phyloP scores from a whole-genome alignment of 495 filamentous ascomycete species.

The Annulohypoxylon bovei region DNA sequence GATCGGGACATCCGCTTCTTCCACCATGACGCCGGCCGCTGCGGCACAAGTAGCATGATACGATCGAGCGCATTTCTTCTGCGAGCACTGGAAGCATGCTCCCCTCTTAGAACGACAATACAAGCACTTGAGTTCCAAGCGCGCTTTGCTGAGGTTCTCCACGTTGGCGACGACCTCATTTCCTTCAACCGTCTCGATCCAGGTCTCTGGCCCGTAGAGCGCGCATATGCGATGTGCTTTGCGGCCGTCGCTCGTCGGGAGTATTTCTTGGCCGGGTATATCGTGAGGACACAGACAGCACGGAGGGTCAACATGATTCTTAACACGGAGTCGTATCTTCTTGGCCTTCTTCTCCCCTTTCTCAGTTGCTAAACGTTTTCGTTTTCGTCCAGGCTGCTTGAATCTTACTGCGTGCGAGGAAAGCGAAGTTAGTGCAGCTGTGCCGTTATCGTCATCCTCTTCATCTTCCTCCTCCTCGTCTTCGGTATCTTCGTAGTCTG shows the following conservation, averaged over 20 bases:
- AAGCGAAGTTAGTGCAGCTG: slow-evolving; percentile 79
- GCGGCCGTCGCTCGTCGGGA: slow-evolving; percentile 87
- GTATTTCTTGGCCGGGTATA: slow-evolving; percentile 81
- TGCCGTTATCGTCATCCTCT: slow-evolving; percentile 62
- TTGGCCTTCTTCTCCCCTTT: slow-evolving; percentile 69
- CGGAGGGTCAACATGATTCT: slow-evolving; percentile 77
- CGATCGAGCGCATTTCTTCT: slow-evolving; percentile 90
- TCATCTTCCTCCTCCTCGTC: slow-evolving; percentile 80
- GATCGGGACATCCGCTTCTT: slow-evolving; percentile 83
- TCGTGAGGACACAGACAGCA: slow-evolving; percentile 95
- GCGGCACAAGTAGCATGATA: slow-evolving; percentile 97
- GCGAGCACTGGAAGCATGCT: slow-evolving; percentile 95
- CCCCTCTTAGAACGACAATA: slow-evolving; percentile 94
- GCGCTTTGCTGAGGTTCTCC: slow-evolving; percentile 82
- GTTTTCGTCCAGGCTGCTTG: slow-evolving; percentile 69
- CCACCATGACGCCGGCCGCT: slow-evolving; percentile 89
- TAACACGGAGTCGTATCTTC: slow-evolving; percentile 75
- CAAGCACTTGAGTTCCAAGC: slow-evolving; percentile 89
- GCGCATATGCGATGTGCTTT: slow-evolving; percentile 91
- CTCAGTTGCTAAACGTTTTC: slow-evolving; percentile 51
- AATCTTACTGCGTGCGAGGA: slow-evolving; percentile 54
- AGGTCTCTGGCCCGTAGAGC: slow-evolving; percentile 91
- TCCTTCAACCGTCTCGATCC: slow-evolving; percentile 74
- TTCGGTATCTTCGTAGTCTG: slow-evolving; percentile 86
- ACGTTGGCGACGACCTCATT: slow-evolving; percentile 80